Conservation (phyloP, 495 filamentous ascomycete genomes). For the Ramalina intermedia region DNA sequence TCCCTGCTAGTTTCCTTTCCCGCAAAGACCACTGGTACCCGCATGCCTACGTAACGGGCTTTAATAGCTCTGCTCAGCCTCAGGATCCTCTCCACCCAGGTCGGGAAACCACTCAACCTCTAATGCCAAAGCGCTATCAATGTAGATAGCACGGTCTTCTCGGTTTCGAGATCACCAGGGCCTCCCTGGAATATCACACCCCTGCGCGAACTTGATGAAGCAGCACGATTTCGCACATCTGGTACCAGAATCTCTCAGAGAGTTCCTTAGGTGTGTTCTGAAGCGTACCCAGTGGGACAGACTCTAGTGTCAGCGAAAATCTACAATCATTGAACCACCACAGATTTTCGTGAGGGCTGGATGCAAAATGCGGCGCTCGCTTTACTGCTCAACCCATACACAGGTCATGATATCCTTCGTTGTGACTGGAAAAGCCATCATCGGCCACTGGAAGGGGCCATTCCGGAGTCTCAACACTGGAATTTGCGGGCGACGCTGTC, state of each 20-base stretch:
- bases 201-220: conserved; percentile 32
- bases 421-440: too few relatives aligned
- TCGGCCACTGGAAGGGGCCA: too few relatives aligned
- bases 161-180: too few relatives aligned
- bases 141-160: conserved; percentile 24
- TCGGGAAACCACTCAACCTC: conserved; percentile 20
- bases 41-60: conserved; percentile 20
- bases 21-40: conserved; percentile 20
- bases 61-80: conserved; percentile 16
- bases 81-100: conserved; percentile 20
- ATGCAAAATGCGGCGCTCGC: conserved; percentile 14
- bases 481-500: too few relatives aligned
- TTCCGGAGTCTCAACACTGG: too few relatives aligned
- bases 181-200: too few relatives aligned
- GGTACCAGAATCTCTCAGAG: too few relatives aligned
- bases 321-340: background rate
- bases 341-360: conserved; percentile 20
- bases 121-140: conserved; percentile 24
- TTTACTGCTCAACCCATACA: conserved; percentile 14
- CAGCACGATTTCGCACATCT: conserved; percentile 24
- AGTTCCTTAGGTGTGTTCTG: too few relatives aligned
- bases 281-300: too few relatives aligned
- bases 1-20: conserved; percentile 13
- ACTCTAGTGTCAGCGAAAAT: too few relatives aligned
- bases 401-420: conserved; percentile 8